Conservation (phyloP, 345 rosid species). For the Gossypium turneri region DNA sequence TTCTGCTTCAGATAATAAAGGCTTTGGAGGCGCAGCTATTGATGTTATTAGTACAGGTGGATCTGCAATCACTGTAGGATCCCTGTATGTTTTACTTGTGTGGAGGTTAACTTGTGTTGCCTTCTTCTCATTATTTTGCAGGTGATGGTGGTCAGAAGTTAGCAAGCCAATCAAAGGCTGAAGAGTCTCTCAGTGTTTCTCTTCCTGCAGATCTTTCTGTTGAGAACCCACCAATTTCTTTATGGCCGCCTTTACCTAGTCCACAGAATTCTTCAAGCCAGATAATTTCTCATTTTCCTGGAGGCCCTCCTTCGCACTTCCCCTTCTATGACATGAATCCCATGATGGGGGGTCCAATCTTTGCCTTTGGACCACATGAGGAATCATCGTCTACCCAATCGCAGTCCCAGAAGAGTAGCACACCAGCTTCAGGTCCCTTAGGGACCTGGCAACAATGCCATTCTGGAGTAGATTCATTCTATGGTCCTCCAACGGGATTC, state of each 20-base stretch:
- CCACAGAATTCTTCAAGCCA: conserved; percentile 69
- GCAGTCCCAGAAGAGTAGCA: conserved; percentile 67
- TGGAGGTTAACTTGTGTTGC: neutral
- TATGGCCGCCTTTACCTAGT: conserved; percentile 77
- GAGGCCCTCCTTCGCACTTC: conserved; percentile 71
- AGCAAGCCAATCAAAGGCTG: conserved; percentile 60
- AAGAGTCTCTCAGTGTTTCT: conserved; percentile 79
- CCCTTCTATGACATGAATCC: conserved; percentile 94
- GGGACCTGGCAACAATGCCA: conserved; percentile 81
- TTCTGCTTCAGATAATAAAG: conserved; percentile 57
- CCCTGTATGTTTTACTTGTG: neutral
- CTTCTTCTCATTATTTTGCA: conserved; percentile 25
- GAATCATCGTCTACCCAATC: conserved; percentile 63
- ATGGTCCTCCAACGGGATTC: conserved; percentile 83
- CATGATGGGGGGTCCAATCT: conserved; percentile 79
- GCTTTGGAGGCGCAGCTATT: conserved; percentile 47
- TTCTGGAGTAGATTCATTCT: conserved; percentile 87
- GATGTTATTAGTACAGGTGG: conserved; percentile 44
- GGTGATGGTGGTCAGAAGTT: conserved; percentile 49
- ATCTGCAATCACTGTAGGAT: neutral
- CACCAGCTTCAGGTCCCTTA: conserved; percentile 55
- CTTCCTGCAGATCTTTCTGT: conserved; percentile 97
- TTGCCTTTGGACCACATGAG: conserved; percentile 86
- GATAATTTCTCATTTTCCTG: conserved; percentile 83
- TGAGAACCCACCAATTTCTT: conserved; percentile 76